These are phyloP conservation scores for Aethionema arabicum DNA, from an alignment of 345 rosid genomes.

Conservation along the genomic window DNA sequence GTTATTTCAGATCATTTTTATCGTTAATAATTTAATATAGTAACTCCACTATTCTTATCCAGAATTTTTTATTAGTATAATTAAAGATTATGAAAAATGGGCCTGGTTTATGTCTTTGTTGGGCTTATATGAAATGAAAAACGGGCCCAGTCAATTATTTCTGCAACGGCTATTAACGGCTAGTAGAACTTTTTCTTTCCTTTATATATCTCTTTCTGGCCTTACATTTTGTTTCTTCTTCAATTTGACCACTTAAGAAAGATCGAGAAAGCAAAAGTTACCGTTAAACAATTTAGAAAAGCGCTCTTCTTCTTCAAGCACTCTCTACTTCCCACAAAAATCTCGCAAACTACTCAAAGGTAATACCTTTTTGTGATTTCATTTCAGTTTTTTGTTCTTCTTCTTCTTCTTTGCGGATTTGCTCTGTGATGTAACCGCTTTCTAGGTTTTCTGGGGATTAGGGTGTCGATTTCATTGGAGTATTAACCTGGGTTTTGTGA, in stretches of 20 bases:
- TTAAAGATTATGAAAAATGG: not conserved
- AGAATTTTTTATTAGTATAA: no score
- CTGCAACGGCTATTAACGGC: constrained; percentile 39
- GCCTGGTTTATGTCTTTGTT: not conserved
- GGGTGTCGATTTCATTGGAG: not conserved
- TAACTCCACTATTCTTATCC: no score
- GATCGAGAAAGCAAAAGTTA: constrained; percentile 15
- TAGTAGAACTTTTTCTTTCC: not conserved
- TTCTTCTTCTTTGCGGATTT: not conserved
- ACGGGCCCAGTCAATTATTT: not conserved
- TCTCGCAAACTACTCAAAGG: constrained; percentile 20
- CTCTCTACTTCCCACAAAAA: constrained; percentile 15
- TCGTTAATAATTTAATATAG: no score
- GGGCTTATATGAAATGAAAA: not conserved
- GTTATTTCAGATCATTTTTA: no score
- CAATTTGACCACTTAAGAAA: constrained; percentile 4
- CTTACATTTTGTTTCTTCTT: not conserved
- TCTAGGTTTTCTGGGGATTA: not conserved
- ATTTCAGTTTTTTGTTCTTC: not conserved
- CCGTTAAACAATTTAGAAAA: constrained; percentile 26
- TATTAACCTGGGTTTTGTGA: constrained; percentile 1
- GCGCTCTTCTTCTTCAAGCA: constrained; percentile 15
- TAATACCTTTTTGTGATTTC: not conserved
- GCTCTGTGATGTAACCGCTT: not conserved
- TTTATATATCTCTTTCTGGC: not conserved